A percentile compares a stretch with the other conserved stretches of the same genome.
Conservation (phyloP, 208 protist genomes). For the Wallacemonas sp. region DNA sequence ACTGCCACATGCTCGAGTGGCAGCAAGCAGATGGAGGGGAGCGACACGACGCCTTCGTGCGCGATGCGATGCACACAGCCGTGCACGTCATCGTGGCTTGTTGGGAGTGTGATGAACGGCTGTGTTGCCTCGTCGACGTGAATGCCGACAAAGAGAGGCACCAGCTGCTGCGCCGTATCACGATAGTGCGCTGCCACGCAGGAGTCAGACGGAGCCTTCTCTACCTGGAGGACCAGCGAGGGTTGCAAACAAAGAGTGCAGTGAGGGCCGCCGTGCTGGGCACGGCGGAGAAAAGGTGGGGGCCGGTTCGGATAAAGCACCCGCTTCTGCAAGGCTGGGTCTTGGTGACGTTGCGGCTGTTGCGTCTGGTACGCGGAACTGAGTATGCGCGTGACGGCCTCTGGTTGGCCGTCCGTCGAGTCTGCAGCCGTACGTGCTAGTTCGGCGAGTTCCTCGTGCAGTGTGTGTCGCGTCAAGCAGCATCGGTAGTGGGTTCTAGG, state of each 20-base stretch:
- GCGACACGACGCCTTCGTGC: too few relatives aligned
- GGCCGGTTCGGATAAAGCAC: neutral
- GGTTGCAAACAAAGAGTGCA: slow-evolving; percentile 4
- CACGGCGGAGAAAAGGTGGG: neutral
- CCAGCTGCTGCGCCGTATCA: neutral
- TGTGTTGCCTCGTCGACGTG: neutral
- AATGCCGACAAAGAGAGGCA: neutral
- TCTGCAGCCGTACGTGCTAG: neutral
- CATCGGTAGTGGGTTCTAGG: neutral
- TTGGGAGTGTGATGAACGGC: slow-evolving; percentile 1
- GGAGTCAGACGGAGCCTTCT: too few relatives aligned
- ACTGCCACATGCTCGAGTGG: neutral
- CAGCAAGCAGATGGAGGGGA: neutral
- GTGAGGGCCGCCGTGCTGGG: neutral
- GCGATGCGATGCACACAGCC: too few relatives aligned
- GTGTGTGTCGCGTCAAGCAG: neutral
- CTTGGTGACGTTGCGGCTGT: neutral
- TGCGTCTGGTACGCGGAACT: neutral
- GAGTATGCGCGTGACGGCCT: neutral
- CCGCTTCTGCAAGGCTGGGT: neutral
- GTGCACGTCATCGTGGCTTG: slow-evolving; percentile 4
- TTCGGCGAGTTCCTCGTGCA: neutral
- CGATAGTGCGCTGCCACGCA: too few relatives aligned
- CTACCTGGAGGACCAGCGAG: neutral
- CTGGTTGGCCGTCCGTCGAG: neutral